Conservation (phyloP, 352 stramenopile genomes). For the Pythium coloratum region DNA sequence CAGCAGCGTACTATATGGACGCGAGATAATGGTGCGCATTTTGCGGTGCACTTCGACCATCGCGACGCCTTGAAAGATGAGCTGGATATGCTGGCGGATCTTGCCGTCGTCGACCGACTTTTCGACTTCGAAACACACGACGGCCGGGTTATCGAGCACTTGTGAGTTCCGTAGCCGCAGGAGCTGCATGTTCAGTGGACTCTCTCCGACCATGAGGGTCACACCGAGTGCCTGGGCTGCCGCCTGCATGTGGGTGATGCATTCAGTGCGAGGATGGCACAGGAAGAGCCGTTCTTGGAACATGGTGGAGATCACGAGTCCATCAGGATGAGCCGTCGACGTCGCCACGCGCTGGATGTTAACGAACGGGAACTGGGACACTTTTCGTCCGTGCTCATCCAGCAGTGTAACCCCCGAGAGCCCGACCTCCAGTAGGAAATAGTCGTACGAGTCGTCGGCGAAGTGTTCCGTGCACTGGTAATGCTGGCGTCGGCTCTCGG, state of each 20-base stretch:
- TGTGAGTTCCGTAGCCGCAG: slow-evolving; percentile 62
- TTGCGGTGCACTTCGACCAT: slow-evolving; percentile 69
- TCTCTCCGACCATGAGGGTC: slow-evolving; percentile 37
- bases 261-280: slow-evolving; percentile 56
- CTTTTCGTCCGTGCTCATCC: slow-evolving; percentile 44
- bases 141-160: slow-evolving; percentile 50
- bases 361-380: slow-evolving; percentile 52
- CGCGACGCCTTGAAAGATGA: slow-evolving; percentile 60
- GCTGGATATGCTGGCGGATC: slow-evolving; percentile 55
- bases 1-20: slow-evolving; percentile 55
- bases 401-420: slow-evolving; percentile 52
- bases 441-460: slow-evolving; percentile 56
- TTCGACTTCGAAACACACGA: slow-evolving; percentile 69
- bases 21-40: slow-evolving; percentile 51
- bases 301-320: slow-evolving; percentile 55
- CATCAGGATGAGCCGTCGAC: slow-evolving; percentile 47
- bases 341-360: slow-evolving; percentile 51
- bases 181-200: slow-evolving; percentile 45
- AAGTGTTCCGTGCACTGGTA: slow-evolving; percentile 70
- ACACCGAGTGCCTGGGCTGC: slow-evolving; percentile 50
- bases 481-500: slow-evolving; percentile 28
- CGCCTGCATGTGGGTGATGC: slow-evolving; percentile 53
- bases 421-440: slow-evolving; percentile 51
- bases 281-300: slow-evolving; percentile 75
- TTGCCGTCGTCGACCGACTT: slow-evolving; percentile 42